Evolutionary conservation across 441 rosid species (phyloP).

Genomic region (Populus tomentosa): DNA sequence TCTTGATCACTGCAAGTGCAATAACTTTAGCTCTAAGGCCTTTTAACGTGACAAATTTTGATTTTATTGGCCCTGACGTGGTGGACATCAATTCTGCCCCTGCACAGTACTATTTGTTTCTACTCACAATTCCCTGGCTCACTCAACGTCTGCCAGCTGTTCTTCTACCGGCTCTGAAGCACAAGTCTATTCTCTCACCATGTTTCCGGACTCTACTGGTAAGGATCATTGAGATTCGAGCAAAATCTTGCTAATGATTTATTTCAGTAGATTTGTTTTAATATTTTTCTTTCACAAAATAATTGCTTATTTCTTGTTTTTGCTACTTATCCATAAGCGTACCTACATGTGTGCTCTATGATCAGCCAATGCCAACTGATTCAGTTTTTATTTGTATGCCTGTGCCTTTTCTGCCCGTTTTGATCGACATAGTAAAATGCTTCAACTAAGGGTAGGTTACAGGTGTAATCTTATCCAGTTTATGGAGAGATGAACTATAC

Average conservation of each 20-base stretch:
- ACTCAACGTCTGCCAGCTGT: constrained; percentile 67
- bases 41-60: constrained; percentile 43
- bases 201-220: constrained; percentile 76
- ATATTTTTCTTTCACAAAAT: background rate
- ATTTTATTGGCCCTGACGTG: constrained; percentile 23
- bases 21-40: constrained; percentile 85
- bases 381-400: background rate
- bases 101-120: constrained; percentile 48
- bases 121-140: constrained; percentile 83
- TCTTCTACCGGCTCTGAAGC: constrained; percentile 84
- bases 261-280: background rate
- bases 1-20: constrained; percentile 78
- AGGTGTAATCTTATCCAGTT: background rate
- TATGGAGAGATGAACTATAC: background rate
- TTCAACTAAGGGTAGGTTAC: background rate
- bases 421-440: background rate
- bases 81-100: constrained; percentile 37
- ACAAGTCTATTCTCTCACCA: constrained; percentile 63
- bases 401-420: background rate
- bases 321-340: constrained; percentile 1
- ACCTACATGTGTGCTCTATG: background rate
- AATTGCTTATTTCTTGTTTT: background rate
- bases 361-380: background rate
- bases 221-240: constrained; percentile 35
- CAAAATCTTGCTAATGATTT: constrained; percentile 3